Evolutionary conservation across 192 early-diverging fungal species (phyloP).

Genomic region (Gigaspora rosea): DNA sequence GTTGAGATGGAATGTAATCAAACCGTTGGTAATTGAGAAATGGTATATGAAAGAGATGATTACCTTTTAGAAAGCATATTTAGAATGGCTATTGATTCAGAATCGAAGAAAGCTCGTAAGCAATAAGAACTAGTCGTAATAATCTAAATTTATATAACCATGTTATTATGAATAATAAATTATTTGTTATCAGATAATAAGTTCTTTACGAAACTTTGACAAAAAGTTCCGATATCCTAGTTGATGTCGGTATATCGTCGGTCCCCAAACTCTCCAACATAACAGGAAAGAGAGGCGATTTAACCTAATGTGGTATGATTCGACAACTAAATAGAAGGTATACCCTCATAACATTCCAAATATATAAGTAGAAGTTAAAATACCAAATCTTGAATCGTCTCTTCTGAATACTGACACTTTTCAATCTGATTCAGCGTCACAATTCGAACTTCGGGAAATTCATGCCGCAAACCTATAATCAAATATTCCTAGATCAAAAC

Average conservation of each 20-base stretch:
- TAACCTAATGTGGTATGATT: slow-evolving; percentile 28
- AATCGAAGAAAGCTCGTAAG: slow-evolving; percentile 31
- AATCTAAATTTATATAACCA: slow-evolving; percentile 23
- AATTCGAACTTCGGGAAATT: slow-evolving; percentile 42
- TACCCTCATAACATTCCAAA: not conserved
- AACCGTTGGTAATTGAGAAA: not conserved
- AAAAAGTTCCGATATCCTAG: slow-evolving; percentile 37
- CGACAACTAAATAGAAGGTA: not conserved
- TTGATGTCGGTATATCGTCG: slow-evolving; percentile 37
- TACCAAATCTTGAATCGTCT: slow-evolving; percentile 38
- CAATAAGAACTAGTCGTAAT: slow-evolving; percentile 12
- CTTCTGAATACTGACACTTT: slow-evolving; percentile 42
- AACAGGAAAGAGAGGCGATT: slow-evolving; percentile 37
- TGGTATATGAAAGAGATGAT: not conserved
- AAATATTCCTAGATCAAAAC: slow-evolving; percentile 32
- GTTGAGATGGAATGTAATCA: not conserved
- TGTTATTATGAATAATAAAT: not conserved
- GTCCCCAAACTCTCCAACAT: slow-evolving; percentile 39
- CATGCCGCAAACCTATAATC: slow-evolving; percentile 37
- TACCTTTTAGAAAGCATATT: slow-evolving; percentile 11
- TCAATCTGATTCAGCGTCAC: slow-evolving; percentile 45
- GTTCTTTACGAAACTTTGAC: slow-evolving; percentile 32
- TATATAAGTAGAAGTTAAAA: not conserved
- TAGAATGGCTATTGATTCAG: slow-evolving; percentile 24
- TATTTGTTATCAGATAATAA: not conserved